A percentile compares a stretch with the other conserved stretches of the same genome.
These are phyloP conservation scores for Sinapis alba DNA, from an alignment of 441 rosid species.

Conservation along the genomic window DNA sequence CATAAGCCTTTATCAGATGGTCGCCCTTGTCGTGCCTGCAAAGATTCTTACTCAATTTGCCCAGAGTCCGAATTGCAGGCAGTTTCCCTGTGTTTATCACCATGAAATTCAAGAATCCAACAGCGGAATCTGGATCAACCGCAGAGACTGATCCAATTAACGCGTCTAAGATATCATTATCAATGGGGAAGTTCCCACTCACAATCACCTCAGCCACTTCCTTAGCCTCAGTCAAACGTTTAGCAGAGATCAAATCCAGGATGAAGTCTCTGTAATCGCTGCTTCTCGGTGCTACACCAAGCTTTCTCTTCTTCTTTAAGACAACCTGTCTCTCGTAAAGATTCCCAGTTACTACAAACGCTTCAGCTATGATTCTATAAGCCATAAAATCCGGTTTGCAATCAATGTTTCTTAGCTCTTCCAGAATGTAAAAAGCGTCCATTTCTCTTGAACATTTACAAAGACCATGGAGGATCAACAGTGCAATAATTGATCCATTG, in stretches of 20 bases:
- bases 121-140: constrained; percentile 60
- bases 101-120: constrained; percentile 55
- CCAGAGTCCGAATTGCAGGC: constrained; percentile 65
- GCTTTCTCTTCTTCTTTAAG: constrained; percentile 85
- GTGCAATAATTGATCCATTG: constrained; percentile 73
- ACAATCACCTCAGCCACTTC: constrained; percentile 69
- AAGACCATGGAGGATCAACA: constrained; percentile 72
- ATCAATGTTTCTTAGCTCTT: constrained; percentile 66
- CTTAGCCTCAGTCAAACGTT: constrained; percentile 64
- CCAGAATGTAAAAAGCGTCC: constrained; percentile 64
- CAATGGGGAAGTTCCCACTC: constrained; percentile 72
- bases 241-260: constrained; percentile 58
- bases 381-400: constrained; percentile 94
- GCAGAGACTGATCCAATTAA: constrained; percentile 74
- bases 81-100: constrained; percentile 52
- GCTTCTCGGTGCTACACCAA: constrained; percentile 88
- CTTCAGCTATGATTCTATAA: constrained; percentile 80
- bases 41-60: constrained; percentile 69
- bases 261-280: constrained; percentile 69
- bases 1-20: constrained; percentile 55
- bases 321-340: constrained; percentile 58
- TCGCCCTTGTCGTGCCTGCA: constrained; percentile 59
- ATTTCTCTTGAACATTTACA: constrained; percentile 60
- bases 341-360: constrained; percentile 49
- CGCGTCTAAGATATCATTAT: constrained; percentile 66